Base-by-base conservation (phyloP, 108 stramenopile genomes). In the Cyclotella kingstonii region DNA sequence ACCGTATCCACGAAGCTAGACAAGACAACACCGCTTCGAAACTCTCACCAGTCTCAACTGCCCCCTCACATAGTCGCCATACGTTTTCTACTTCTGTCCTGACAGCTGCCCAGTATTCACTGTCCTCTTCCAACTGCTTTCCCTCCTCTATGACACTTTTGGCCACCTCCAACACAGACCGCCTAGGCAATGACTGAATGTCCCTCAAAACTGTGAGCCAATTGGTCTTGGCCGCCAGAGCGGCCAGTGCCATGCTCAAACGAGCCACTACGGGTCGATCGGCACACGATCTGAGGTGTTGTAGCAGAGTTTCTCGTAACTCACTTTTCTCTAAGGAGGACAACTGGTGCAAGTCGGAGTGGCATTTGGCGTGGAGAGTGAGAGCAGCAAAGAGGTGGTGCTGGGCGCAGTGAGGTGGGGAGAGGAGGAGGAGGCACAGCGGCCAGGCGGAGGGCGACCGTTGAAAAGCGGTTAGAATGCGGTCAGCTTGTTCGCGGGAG, bases 371-470 rank as follows among this genome's bases (percentile, higher is more conserved):
- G 47, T 86, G 87, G 31, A 93, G 61, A 8, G 92, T 93, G 60
- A 90, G 92, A 1, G 92, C 89, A 7, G 92, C 92, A 77, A 90
- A 93, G 71, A 93, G 90, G 22, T 81, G 84, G 6, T 72, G 78
- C 53, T 87, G 87, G 7, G 10, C 52, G 18, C 60, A 3, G 14
- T 40, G 2, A 11, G 44, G 11, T n/a, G 66, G 54, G 44, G 38
- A 57, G 25, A 91, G 58, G 56, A 92, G 63, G 6, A 81, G 82
- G 76, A 89, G 87, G 58, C 87, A 89, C 4, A 92, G 84, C 66
- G 86, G 80, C 91, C 91, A 92, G 2, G 86, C 80, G 0, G 87
- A 75, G 38, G 81, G 53, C 0, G 79, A 61, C 0, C 68, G 58
- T 45, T 92, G 91, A 55, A 92, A 92, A 41, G 78, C 77, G 6